These are phyloP conservation scores for Melanomma pulvis-pyrius DNA, from an alignment of 495 filamentous ascomycete genomes.

Conservation along the genomic window DNA sequence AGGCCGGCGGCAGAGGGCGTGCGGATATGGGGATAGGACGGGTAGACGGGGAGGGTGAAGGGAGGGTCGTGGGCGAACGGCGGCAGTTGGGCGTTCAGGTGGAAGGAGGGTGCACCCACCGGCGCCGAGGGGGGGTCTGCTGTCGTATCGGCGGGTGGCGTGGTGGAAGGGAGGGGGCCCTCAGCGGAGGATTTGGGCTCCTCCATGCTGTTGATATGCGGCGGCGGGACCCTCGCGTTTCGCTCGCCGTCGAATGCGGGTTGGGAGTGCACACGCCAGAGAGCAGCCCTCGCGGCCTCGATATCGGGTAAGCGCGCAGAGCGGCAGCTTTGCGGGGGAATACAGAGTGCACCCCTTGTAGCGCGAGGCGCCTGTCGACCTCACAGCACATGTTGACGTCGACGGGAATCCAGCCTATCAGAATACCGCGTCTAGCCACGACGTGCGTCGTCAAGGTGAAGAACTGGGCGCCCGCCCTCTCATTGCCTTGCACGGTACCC, in stretches of 20 bases:
- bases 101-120: conserved; percentile 20
- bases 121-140: conserved; percentile 9
- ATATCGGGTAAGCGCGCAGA: conserved; percentile 9
- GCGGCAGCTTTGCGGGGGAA: neutral
- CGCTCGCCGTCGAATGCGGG: neutral
- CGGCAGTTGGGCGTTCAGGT: conserved; percentile 31
- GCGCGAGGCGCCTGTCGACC: neutral
- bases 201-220: conserved; percentile 23
- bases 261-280: neutral
- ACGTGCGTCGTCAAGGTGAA: too few relatives aligned
- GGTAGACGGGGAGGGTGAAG: conserved; percentile 17
- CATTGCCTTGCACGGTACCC: too few relatives aligned
- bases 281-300: neutral
- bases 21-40: conserved; percentile 27
- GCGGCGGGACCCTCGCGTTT: neutral
- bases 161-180: conserved; percentile 17
- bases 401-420: too few relatives aligned
- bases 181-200: conserved; percentile 15
- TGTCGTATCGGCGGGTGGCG: conserved; percentile 12
- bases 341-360: too few relatives aligned
- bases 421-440: too few relatives aligned
- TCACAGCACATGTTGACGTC: too few relatives aligned
- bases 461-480: too few relatives aligned
- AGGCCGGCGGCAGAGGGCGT: conserved; percentile 39
- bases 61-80: conserved; percentile 1